These are phyloP conservation scores for Bruguiera parviflora DNA, from an alignment of 345 rosid species.

Conservation along the genomic window DNA sequence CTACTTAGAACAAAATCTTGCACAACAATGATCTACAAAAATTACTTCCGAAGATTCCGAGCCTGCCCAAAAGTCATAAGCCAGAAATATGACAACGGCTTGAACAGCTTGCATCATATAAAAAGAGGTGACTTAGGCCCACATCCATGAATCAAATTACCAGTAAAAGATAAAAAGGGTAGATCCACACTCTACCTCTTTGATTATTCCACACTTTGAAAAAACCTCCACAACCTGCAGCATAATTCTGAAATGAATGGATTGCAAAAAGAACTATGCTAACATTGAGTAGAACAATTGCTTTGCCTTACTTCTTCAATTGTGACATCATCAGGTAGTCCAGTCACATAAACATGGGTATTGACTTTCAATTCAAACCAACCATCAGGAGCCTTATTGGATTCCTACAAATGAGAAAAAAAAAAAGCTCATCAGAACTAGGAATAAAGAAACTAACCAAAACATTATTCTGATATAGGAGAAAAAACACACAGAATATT, in stretches of 20 bases:
- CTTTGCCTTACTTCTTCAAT: constrained; percentile 70
- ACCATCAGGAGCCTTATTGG: constrained; percentile 87
- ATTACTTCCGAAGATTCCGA: not conserved
- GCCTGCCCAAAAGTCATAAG: too few relatives aligned
- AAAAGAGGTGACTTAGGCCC: not conserved
- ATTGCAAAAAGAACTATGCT: constrained; percentile 13
- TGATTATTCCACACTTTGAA: constrained; percentile 94
- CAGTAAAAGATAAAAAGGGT: not conserved
- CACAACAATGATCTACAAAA: not conserved
- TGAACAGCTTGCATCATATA: not conserved
- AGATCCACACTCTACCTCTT: constrained; percentile 56
- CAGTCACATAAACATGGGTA: constrained; percentile 88
- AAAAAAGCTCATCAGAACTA: not conserved
- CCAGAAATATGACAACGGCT: too few relatives aligned
- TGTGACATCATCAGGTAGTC: constrained; percentile 89
- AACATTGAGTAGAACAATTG: constrained; percentile 11
- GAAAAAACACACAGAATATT: too few relatives aligned
- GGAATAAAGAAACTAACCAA: too few relatives aligned
- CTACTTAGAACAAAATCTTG: not conserved
- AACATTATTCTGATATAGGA: too few relatives aligned
- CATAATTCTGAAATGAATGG: constrained; percentile 25
- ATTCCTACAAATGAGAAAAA: constrained; percentile 47
- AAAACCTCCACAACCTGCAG: constrained; percentile 84
- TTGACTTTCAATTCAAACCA: constrained; percentile 99
- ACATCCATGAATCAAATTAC: not conserved